A percentile compares a stretch with the other conserved stretches of the same genome.
These are phyloP conservation scores for Begonia peltatifolia DNA, from an alignment of 306 rosid species.

Conservation along the genomic window DNA sequence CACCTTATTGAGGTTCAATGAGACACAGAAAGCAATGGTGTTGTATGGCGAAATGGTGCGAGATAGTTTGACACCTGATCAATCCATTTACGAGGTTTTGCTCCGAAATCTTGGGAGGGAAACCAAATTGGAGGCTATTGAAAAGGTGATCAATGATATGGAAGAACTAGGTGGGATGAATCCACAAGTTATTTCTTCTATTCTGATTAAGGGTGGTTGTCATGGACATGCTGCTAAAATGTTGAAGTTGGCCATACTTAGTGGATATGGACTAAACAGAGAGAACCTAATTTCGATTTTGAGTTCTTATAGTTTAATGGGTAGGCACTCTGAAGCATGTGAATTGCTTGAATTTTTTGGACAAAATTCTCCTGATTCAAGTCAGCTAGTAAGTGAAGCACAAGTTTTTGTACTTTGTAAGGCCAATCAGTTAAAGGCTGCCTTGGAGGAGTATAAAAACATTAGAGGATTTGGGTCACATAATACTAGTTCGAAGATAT, in stretches of 20 bases:
- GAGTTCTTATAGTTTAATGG: slow-evolving; percentile 65
- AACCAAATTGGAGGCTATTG: slow-evolving; percentile 43
- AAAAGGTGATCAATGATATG: slow-evolving; percentile 55
- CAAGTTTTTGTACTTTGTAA: slow-evolving; percentile 64
- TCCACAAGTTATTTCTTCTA: slow-evolving; percentile 57
- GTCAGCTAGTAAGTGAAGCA: slow-evolving; percentile 64
- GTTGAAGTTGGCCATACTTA: slow-evolving; percentile 56
- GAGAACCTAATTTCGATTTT: slow-evolving; percentile 58
- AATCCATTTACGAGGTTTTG: slow-evolving; percentile 51
- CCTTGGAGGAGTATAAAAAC: slow-evolving; percentile 54
- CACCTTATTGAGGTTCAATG: slow-evolving; percentile 64
- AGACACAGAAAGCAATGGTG: slow-evolving; percentile 45
- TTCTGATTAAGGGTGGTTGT: slow-evolving; percentile 75
- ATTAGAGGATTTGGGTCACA: slow-evolving; percentile 39
- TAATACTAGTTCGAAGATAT: slow-evolving; percentile 44
- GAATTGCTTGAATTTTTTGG: slow-evolving; percentile 72
- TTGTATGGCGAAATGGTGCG: slow-evolving; percentile 58
- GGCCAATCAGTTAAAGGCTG: slow-evolving; percentile 55
- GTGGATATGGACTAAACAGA: slow-evolving; percentile 55
- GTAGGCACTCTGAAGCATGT: slow-evolving; percentile 71
- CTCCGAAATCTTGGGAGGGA: slow-evolving; percentile 49
- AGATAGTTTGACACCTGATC: slow-evolving; percentile 51
- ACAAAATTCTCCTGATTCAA: slow-evolving; percentile 40
- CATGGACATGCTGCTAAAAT: slow-evolving; percentile 62
- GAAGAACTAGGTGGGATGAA: slow-evolving; percentile 50